Evolutionary conservation across 805 yeast species (phyloP), one percentile per base, ranked within the genome.

Genomic region (Nakazawaea ishiwadae): DNA sequence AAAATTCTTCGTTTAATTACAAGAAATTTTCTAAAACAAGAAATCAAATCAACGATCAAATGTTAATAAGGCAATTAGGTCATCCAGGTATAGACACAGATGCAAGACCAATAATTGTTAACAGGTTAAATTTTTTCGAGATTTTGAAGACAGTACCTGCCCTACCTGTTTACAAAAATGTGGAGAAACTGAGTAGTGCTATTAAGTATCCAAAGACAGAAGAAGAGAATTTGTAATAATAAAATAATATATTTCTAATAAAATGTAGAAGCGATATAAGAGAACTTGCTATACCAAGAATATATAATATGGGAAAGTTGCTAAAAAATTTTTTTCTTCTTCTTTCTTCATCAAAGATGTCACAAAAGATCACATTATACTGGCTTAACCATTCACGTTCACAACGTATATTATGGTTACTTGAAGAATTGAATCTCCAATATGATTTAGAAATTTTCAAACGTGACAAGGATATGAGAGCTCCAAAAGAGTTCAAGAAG

Each of bases 131-230:
- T 10, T 47, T 58, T 11, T 52, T 59, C 35, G 50, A 42, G 12
- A 9, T 15, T 9, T 5, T 12, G 8, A n/a, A 12, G 3, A 18
- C 37, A 47, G 42, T 59, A 1, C 62, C 69, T 5, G 49, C 59
- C 2, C 44, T 79, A 17, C 91, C 90, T 2, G 63, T 69, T 4
- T 81, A 81, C 55, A 75, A 70, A 47, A 78, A 79, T 52, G 77
- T 81, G 7, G 90, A 84, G 48, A 79, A 76, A 54, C 83, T 85
- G 4, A 64, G 65, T 40, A 61, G 65, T 16, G 63, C 73, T 10
- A 62, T 75, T 1, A 66, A 63, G 27, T 74, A 71, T 47, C 63
- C 63, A 17, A 51, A 52, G 15, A 5, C 17, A 7, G 58, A 56
- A 37, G 40, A 30, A 31, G 35, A 16, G 9, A 4, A 8, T 4